These are phyloP conservation scores for Penicillium coprophilum DNA, from an alignment of 495 filamentous ascomycete genomes.

Conservation along the genomic window DNA sequence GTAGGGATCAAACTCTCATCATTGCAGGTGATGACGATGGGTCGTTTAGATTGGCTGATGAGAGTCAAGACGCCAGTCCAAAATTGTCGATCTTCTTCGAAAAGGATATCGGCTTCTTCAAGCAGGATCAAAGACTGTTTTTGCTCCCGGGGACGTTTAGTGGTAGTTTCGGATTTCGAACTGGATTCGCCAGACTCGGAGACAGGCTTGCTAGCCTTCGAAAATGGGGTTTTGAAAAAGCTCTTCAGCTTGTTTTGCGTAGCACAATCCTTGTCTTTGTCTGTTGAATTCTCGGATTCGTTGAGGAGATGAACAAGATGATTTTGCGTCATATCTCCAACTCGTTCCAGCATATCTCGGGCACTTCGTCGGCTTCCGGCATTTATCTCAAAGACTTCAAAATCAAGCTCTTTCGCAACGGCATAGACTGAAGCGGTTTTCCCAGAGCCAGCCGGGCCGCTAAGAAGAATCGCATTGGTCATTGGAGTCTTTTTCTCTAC, in stretches of 20 bases:
- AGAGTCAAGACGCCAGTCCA: constrained; percentile 80
- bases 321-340: constrained; percentile 95
- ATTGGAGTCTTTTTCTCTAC: constrained; percentile 49
- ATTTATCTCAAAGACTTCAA: constrained; percentile 95
- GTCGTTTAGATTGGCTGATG: constrained; percentile 79
- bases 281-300: constrained; percentile 25
- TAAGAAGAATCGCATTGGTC: constrained; percentile 72
- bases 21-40: constrained; percentile 93
- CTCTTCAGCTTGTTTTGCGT: constrained; percentile 75
- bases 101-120: constrained; percentile 92
- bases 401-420: constrained; percentile 91
- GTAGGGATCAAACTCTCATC: constrained; percentile 76
- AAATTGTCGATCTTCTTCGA: constrained; percentile 92
- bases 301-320: constrained; percentile 72
- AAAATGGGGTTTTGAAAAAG: constrained; percentile 66
- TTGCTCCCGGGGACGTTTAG: constrained; percentile 56
- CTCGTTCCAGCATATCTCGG: constrained; percentile 84
- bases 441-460: constrained; percentile 85
- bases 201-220: constrained; percentile 27
- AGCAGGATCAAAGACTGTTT: constrained; percentile 94
- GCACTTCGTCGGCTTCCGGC: constrained; percentile 77
- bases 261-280: constrained; percentile 48
- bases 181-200: constrained; percentile 12
- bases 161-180: constrained; percentile 24
- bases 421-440: constrained; percentile 94